Evolutionary conservation across 805 yeast species (phyloP).

Genomic region (Wickerhamiella galacta): DNA sequence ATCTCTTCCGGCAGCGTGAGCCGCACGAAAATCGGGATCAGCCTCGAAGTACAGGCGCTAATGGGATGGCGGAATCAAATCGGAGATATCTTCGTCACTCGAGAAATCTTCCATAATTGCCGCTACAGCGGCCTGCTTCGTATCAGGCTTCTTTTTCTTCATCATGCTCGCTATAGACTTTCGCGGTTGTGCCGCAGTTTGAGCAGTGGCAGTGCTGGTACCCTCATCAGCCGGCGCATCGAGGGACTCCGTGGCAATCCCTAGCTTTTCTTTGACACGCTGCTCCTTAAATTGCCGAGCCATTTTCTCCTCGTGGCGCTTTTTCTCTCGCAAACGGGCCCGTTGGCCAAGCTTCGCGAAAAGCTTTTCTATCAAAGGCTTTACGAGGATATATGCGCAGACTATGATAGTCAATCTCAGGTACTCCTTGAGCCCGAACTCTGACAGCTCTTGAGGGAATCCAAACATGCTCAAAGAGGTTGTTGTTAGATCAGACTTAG

Average conservation of each 20-base stretch:
- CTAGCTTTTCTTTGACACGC: conserved; percentile 16
- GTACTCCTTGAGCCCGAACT: conserved; percentile 18
- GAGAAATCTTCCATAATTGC: conserved; percentile 16
- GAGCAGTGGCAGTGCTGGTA: not conserved
- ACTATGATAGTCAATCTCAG: conserved; percentile 19
- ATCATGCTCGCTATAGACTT: conserved; percentile 7
- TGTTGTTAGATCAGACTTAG: not conserved
- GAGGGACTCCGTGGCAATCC: conserved; percentile 6
- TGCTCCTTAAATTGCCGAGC: conserved; percentile 14
- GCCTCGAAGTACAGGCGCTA: too few species aligned
- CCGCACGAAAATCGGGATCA: too few species aligned
- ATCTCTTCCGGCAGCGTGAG: too few species aligned
- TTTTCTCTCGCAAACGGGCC: conserved; percentile 12
- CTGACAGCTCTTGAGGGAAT: conserved; percentile 17
- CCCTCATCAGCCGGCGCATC: conserved; percentile 4
- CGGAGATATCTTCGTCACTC: conserved; percentile 22
- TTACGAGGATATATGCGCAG: conserved; percentile 17
- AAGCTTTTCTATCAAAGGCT: conserved; percentile 18
- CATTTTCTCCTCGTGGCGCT: conserved; percentile 15
- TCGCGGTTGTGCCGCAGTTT: conserved; percentile 5
- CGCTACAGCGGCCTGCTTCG: conserved; percentile 7
- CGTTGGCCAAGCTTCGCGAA: conserved; percentile 16
- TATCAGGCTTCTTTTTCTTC: conserved; percentile 7
- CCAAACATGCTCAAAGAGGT: conserved; percentile 16
- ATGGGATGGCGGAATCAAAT: conserved; percentile 11